Evolutionary conservation across 2,329 filamentous ascomycete species (phyloP).

Genomic region (Sclerotinia trifoliorum): DNA sequence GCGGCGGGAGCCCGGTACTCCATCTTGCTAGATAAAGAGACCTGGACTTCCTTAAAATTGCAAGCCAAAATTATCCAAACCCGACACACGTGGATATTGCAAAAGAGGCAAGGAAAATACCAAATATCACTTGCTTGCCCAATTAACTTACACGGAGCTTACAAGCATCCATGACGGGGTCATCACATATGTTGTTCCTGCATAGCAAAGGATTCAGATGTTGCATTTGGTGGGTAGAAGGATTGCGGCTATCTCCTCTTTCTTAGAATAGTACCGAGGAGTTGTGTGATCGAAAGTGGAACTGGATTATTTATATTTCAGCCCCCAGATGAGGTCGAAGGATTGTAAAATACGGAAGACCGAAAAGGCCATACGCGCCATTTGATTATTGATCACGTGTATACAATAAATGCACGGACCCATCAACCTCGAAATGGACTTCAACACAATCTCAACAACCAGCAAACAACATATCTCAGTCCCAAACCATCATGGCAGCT

Average conservation of each 20-base stretch:
- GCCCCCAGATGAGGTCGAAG: constrained; percentile 9
- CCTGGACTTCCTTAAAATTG: neutral
- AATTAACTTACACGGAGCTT: neutral
- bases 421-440: neutral
- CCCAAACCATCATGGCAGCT: neutral
- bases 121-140: neutral
- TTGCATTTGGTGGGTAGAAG: constrained; percentile 11
- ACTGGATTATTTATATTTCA: neutral
- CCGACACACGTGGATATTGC: neutral
- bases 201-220: constrained; percentile 16
- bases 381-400: neutral
- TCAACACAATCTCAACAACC: neutral
- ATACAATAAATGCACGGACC: neutral
- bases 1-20: neutral
- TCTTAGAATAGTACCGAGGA: constrained; percentile 19
- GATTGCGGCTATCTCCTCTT: constrained; percentile 11
- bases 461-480: neutral
- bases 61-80: neutral
- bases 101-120: neutral
- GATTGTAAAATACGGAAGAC: neutral
- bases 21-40: neutral
- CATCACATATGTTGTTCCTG: constrained; percentile 2
- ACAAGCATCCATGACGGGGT: neutral
- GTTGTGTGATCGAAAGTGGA: neutral
- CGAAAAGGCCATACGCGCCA: neutral